Percentiles rank a stretch among this genome's conserved stretches.
These are phyloP conservation scores for Lipomyces japonicus DNA, from an alignment of 805 yeast genomes.

Conservation along the genomic window DNA sequence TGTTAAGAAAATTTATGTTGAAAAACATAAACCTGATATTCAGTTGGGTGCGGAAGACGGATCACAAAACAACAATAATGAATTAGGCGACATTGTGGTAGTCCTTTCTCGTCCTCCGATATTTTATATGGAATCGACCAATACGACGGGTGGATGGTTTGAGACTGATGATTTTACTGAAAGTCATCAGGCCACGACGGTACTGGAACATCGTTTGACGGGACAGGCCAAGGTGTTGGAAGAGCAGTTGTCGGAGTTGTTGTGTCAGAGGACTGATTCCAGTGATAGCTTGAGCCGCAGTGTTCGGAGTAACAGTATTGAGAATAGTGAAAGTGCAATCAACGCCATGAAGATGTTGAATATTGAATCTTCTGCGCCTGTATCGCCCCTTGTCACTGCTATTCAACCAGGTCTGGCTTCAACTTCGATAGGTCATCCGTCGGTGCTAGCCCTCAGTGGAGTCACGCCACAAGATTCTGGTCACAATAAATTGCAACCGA, in stretches of 20 bases:
- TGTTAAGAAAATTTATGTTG: constrained; percentile 21
- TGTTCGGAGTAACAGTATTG: constrained; percentile 15
- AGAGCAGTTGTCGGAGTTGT: constrained; percentile 19
- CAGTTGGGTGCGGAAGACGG: not conserved
- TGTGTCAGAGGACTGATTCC: constrained; percentile 10
- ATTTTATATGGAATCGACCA: constrained; percentile 21
- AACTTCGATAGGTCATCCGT: not conserved
- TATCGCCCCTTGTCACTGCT: constrained; percentile 17
- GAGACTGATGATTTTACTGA: constrained; percentile 28
- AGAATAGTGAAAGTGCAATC: constrained; percentile 10
- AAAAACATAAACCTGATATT: constrained; percentile 5
- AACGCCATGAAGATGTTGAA: constrained; percentile 5
- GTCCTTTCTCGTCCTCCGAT: constrained; percentile 14
- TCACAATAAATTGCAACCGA: not conserved
- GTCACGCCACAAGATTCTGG: not conserved
- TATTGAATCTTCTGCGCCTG: constrained; percentile 18
- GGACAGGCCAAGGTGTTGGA: constrained; percentile 20
- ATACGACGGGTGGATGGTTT: constrained; percentile 20
- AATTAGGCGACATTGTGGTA: constrained; percentile 22
- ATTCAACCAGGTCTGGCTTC: not conserved
- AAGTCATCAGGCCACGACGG: constrained; percentile 20
- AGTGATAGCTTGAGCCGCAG: not conserved
- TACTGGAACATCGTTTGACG: constrained; percentile 22
- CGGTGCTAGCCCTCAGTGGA: not conserved
- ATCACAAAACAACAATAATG: not conserved